Conservation (phyloP, 2,329 filamentous ascomycete species). For the Fusarium oxysporum region DNA sequence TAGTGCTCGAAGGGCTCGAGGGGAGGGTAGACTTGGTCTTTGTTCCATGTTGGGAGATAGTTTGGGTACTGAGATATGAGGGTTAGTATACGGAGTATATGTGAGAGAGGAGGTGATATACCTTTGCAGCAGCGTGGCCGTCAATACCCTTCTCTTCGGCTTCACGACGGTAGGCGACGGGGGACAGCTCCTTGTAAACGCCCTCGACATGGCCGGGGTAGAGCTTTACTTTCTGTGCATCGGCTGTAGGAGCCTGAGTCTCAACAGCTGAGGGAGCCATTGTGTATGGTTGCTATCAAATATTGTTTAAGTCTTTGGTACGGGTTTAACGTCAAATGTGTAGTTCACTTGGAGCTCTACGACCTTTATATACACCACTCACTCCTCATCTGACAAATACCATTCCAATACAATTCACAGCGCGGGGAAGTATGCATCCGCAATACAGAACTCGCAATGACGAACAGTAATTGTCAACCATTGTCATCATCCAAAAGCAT, state of each 20-base stretch:
- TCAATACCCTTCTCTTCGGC: slow-evolving; percentile 37
- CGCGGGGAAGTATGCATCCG: slow-evolving; percentile 26
- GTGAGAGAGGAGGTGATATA: background rate
- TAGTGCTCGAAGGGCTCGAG: slow-evolving; percentile 77
- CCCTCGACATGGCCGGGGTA: slow-evolving; percentile 43
- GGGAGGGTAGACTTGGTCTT: slow-evolving; percentile 72
- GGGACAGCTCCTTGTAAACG: slow-evolving; percentile 43
- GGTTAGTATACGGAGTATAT: background rate
- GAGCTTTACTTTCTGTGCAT: slow-evolving; percentile 43
- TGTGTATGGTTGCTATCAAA: background rate
- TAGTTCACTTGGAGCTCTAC: background rate
- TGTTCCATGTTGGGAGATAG: slow-evolving; percentile 79
- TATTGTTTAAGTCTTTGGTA: background rate
- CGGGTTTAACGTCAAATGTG: background rate
- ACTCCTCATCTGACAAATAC: background rate
- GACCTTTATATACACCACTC: slow-evolving; percentile 30
- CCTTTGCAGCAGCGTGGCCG: slow-evolving; percentile 41
- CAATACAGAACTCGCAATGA: slow-evolving; percentile 17
- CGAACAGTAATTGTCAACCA: background rate
- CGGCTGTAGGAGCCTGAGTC: slow-evolving; percentile 23
- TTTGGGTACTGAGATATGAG: slow-evolving; percentile 67
- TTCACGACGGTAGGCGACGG: slow-evolving; percentile 34
- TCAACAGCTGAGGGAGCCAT: slow-evolving; percentile 46
- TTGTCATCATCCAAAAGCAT: slow-evolving; percentile 1
- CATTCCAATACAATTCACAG: background rate